Conservation (phyloP, 176 grass and related monocot species). For the Hyparrhenia diplandra region DNA sequence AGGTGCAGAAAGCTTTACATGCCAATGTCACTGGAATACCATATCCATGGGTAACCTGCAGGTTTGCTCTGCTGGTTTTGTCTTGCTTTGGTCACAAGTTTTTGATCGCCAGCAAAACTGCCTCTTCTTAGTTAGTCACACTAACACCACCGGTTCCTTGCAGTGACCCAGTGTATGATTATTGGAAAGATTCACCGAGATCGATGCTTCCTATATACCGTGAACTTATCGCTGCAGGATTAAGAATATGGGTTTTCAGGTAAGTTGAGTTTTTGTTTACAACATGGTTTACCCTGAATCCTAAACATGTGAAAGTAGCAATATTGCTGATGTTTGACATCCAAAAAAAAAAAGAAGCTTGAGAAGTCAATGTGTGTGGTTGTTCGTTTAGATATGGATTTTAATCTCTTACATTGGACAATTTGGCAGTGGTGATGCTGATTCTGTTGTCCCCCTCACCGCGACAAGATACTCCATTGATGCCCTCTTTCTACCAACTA, state of each 20-base stretch:
- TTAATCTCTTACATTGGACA: not conserved
- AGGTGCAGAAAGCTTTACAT: conserved; percentile 88
- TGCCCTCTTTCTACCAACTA: conserved; percentile 55
- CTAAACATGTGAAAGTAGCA: not conserved
- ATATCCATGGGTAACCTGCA: conserved; percentile 64
- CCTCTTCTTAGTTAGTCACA: not conserved
- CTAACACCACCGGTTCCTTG: not conserved
- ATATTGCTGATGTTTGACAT: not conserved
- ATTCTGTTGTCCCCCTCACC: conserved; percentile 70
- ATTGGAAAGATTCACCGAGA: conserved; percentile 69
- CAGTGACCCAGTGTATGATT: conserved; percentile 39
- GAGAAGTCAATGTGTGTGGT: not conserved
- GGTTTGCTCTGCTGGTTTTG: conserved; percentile 37
- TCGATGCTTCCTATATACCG: conserved; percentile 77
- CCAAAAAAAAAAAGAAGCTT: no score
- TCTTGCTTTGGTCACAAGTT: conserved; percentile 12
- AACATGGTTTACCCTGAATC: not conserved
- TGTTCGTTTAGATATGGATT: no score
- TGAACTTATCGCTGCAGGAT: conserved; percentile 60
- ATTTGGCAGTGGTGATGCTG: conserved; percentile 73
- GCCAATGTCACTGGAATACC: conserved; percentile 78
- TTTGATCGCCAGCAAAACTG: not conserved
- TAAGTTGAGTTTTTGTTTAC: conserved; percentile 19
- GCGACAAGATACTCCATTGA: conserved; percentile 84
- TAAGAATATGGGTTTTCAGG: conserved; percentile 89